Conservation (phyloP, 768 basidiomycete genomes). For the Rhodotorula toruloides region DNA sequence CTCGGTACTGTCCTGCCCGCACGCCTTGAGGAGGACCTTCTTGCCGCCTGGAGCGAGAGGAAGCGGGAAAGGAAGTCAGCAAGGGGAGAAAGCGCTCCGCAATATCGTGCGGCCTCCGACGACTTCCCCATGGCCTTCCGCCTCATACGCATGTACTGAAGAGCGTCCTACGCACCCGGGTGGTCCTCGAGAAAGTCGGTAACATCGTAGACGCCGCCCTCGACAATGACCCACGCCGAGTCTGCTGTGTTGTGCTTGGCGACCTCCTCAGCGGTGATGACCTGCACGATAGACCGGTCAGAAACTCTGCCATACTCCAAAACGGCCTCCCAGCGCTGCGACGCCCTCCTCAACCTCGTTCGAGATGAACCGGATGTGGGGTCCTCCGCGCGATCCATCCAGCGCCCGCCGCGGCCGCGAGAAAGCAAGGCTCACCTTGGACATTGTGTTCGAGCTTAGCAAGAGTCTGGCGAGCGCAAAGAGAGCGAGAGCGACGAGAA, state of each 20-base stretch:
- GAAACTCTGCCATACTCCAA: background rate
- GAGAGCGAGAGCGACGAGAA: background rate
- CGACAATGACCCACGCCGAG: slow-evolving; percentile 35
- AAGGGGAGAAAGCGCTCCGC: background rate
- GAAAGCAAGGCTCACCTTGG: background rate
- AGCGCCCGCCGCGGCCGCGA: background rate
- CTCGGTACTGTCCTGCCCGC: slow-evolving; percentile 32
- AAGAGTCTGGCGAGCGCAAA: background rate
- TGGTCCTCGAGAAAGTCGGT: slow-evolving; percentile 23
- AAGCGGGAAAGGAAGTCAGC: background rate
- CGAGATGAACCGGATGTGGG: background rate
- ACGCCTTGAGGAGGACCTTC: slow-evolving; percentile 33
- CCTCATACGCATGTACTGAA: background rate
- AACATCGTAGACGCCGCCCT: slow-evolving; percentile 33
- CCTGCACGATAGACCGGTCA: slow-evolving; percentile 6
- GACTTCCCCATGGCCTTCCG: too few relatives aligned
- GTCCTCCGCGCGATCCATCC: too few relatives aligned
- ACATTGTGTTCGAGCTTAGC: background rate
- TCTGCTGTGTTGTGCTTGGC: slow-evolving; percentile 23
- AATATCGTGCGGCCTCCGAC: too few relatives aligned
- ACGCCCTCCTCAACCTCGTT: too few relatives aligned
- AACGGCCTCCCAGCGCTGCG: background rate
- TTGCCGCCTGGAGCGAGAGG: slow-evolving; percentile 18
- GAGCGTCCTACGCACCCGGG: slow-evolving; percentile 9
- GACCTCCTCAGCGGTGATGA: slow-evolving; percentile 16